A percentile compares a stretch with the other conserved stretches of the same genome.
These are phyloP conservation scores for Hansenula lynferdii DNA, from an alignment of 1,139 yeast species.

Conservation along the genomic window DNA sequence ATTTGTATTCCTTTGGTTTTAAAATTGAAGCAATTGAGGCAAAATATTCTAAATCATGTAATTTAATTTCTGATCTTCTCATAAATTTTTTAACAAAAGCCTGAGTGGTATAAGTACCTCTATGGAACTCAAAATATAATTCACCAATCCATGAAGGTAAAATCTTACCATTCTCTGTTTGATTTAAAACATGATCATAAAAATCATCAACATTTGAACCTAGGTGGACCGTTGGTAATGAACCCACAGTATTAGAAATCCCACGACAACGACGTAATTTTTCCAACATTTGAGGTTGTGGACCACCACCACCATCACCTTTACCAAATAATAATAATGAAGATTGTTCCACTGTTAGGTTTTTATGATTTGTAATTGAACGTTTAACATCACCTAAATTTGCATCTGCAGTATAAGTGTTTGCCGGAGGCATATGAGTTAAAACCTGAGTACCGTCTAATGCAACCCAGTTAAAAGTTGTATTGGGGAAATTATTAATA, in stretches of 20 bases:
- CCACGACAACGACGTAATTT: constrained; percentile 90
- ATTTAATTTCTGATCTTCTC: constrained; percentile 69
- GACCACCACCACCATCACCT: constrained; percentile 99
- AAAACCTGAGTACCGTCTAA: constrained; percentile 89
- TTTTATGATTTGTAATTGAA: constrained; percentile 76
- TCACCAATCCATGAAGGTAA: constrained; percentile 93
- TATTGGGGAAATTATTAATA: constrained; percentile 81
- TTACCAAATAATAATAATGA: constrained; percentile 83
- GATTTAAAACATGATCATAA: constrained; percentile 58
- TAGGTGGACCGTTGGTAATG: constrained; percentile 71
- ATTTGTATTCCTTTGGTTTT: constrained; percentile 44
- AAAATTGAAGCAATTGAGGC: constrained; percentile 71
- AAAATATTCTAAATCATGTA: constrained; percentile 82
- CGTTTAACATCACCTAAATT: constrained; percentile 89
- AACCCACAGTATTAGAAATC: constrained; percentile 73
- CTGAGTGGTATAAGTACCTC: constrained; percentile 96
- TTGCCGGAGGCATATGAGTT: constrained; percentile 97
- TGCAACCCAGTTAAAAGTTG: constrained; percentile 94
- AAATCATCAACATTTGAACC: constrained; percentile 73
- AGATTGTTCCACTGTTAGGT: constrained; percentile 71
- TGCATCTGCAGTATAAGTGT: constrained; percentile 91
- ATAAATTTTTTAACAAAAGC: constrained; percentile 79
- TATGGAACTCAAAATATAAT: constrained; percentile 88
- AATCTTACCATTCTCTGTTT: constrained; percentile 58
- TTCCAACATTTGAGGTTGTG: constrained; percentile 89